Evolutionary conservation across 2,329 filamentous ascomycete species (phyloP).

Genomic region (Colletotrichum cereale): DNA sequence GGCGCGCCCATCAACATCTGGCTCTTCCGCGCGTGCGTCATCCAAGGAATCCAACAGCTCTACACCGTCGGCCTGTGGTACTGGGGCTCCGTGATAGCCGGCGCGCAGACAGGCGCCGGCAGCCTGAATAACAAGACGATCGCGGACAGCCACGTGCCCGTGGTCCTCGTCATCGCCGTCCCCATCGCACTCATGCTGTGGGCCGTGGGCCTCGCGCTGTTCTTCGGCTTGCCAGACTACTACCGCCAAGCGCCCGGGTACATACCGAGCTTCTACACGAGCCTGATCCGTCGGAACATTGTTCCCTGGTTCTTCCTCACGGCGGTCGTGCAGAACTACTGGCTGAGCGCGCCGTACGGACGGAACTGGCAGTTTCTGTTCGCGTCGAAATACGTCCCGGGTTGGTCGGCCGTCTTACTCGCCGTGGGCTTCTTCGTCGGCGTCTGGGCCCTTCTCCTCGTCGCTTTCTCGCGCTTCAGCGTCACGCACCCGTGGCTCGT

Average conservation of each 20-base stretch:
- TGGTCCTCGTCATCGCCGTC: constrained; percentile 44
- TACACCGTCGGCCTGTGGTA: constrained; percentile 76
- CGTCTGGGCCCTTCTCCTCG: background rate
- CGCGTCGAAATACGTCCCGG: constrained; percentile 65
- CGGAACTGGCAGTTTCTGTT: constrained; percentile 77
- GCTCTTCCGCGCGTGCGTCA: constrained; percentile 74
- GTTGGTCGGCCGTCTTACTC: constrained; percentile 64
- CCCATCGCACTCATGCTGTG: constrained; percentile 70
- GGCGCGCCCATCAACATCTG: constrained; percentile 72
- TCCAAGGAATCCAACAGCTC: constrained; percentile 76
- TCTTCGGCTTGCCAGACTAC: constrained; percentile 73
- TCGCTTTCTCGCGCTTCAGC: background rate
- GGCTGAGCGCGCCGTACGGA: constrained; percentile 73
- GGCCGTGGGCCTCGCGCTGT: constrained; percentile 66
- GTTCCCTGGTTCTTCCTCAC: background rate
- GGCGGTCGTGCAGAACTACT: constrained; percentile 66
- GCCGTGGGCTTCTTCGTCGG: background rate
- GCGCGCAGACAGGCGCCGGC: constrained; percentile 9
- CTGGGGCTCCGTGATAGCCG: constrained; percentile 61
- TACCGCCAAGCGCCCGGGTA: constrained; percentile 74
- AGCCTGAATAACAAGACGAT: background rate
- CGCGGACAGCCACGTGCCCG: background rate
- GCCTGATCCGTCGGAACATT: constrained; percentile 70
- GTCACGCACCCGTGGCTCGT: constrained; percentile 65
- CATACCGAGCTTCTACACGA: constrained; percentile 75